Conservation (phyloP, 2,329 filamentous ascomycete genomes). For the Cordyceps cateniannulata region DNA sequence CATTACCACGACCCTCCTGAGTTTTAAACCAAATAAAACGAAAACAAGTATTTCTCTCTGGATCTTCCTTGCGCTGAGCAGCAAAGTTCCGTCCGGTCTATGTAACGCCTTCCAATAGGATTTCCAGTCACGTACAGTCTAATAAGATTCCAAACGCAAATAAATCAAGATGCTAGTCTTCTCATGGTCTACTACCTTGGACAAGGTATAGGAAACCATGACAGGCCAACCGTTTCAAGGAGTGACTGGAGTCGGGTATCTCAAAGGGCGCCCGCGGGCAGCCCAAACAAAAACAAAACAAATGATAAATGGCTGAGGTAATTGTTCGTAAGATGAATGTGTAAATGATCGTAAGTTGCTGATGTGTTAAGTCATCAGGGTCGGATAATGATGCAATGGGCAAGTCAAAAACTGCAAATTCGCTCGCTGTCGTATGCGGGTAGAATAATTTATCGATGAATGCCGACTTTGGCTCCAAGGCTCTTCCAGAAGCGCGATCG, state of each 20-base stretch:
- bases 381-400: background rate
- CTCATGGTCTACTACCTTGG: slow-evolving; percentile 6
- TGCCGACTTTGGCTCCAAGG: slow-evolving; percentile 40
- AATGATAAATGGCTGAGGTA: slow-evolving; percentile 23
- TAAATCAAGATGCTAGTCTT: background rate
- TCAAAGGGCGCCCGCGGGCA: slow-evolving; percentile 5
- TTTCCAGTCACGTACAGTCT: slow-evolving; percentile 6
- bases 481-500: slow-evolving; percentile 43
- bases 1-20: background rate
- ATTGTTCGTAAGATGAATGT: slow-evolving; percentile 7
- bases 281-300: slow-evolving; percentile 12
- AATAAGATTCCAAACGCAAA: slow-evolving; percentile 4
- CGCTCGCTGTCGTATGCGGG: background rate
- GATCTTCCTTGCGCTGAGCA: slow-evolving; percentile 11
- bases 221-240: slow-evolving; percentile 13
- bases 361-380: slow-evolving; percentile 13
- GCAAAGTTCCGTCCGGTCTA: slow-evolving; percentile 10
- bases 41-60: slow-evolving; percentile 5
- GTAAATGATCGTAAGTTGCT: slow-evolving; percentile 12
- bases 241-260: slow-evolving; percentile 24
- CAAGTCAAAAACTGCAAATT: slow-evolving; percentile 1
- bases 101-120: slow-evolving; percentile 1
- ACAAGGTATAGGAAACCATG: slow-evolving; percentile 11
- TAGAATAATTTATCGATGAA: slow-evolving; percentile 14
- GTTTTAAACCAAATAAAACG: background rate